Evolutionary conservation across 352 stramenopile species (phyloP), one percentile per base, ranked within the genome.

Genomic region (Peronospora destructor): DNA sequence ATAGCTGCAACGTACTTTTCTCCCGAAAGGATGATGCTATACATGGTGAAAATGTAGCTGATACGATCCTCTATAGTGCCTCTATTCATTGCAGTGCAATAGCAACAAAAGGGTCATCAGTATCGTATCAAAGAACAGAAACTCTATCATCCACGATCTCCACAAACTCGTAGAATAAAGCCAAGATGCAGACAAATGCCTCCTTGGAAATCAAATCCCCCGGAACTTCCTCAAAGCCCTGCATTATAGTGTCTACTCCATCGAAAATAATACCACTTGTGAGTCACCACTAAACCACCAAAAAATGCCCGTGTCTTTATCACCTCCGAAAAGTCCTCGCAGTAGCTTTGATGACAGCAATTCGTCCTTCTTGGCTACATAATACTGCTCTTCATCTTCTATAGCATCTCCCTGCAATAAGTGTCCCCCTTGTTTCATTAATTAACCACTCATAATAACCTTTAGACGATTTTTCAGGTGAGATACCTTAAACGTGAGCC

Each of bases 51-150:
- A 17, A 92, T 73, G 58, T 90, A 92, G 61, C 74, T 84, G 53
- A 92, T 86, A n/a, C 81, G 75, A 59, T 92, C 82, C 50, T 92
- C 82, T 29, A 79, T 90, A 59, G 89, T 90, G 42, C 82, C 82
- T 61, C 82, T 92, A 51, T 49, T 46, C 30, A 59, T 36, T 14
- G 46, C 28, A 54, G 45, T 34, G 49, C 35, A 34, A 13, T 37
- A 40, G 19, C 19, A 21, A 3, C 19, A 21, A 21, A 56, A 50
- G 23, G 2, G 3, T 34, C 3, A 66, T 61, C 34, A 52, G 53
- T 14, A 49, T 44, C 25, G 40, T 35, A 33, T 48, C 21, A 33
- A 14, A 13, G 10, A 23, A 14, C 19, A 29, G 30, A 6, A 41
- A 34, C 19, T 10, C 45, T 17, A 34, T 12, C 44, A 28, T 40